Evolutionary conservation across 805 yeast genomes (phyloP).

Genomic region (Candida takata): DNA sequence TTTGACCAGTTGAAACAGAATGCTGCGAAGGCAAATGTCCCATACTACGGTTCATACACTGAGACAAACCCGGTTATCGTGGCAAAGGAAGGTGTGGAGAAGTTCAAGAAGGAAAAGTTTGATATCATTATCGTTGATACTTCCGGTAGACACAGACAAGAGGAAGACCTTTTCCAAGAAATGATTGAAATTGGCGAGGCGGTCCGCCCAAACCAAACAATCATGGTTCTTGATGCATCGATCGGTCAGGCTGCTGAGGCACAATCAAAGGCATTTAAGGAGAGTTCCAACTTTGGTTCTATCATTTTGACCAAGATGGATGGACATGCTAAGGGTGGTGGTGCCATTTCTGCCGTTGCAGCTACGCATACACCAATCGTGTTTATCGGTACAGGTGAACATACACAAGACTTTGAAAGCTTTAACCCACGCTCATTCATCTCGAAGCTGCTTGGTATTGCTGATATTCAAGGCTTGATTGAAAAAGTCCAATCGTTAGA

Average conservation of each 20-base stretch:
- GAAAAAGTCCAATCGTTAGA: conserved; percentile 89
- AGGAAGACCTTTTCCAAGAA: conserved; percentile 82
- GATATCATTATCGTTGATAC: conserved; percentile 95
- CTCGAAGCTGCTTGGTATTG: conserved; percentile 90
- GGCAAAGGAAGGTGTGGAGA: conserved; percentile 84
- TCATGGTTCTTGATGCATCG: conserved; percentile 95
- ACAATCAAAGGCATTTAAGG: conserved; percentile 92
- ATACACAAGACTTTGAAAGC: conserved; percentile 84
- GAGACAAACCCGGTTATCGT: conserved; percentile 95
- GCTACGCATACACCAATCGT: conserved; percentile 93
- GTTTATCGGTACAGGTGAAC: conserved; percentile 98
- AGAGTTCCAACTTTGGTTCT: conserved; percentile 88
- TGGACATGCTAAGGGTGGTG: conserved; percentile 99
- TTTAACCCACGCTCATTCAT: conserved; percentile 86
- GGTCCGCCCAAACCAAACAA: conserved; percentile 89
- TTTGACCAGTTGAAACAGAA: conserved; percentile 97
- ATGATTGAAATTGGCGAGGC: conserved; percentile 90
- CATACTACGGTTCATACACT: conserved; percentile 90
- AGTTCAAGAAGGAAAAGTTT: conserved; percentile 84
- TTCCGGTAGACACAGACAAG: conserved; percentile 97
- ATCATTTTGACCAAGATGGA: conserved; percentile 94
- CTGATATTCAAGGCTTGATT: conserved; percentile 88
- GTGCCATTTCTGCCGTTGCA: conserved; percentile 98
- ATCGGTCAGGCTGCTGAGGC: conserved; percentile 98
- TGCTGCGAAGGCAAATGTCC: conserved; percentile 91